Percentiles rank a stretch among this genome's conserved stretches.
phyloP scores from a whole-genome alignment of 208 protist genomes.

The Tritrichomonas musculus region DNA sequence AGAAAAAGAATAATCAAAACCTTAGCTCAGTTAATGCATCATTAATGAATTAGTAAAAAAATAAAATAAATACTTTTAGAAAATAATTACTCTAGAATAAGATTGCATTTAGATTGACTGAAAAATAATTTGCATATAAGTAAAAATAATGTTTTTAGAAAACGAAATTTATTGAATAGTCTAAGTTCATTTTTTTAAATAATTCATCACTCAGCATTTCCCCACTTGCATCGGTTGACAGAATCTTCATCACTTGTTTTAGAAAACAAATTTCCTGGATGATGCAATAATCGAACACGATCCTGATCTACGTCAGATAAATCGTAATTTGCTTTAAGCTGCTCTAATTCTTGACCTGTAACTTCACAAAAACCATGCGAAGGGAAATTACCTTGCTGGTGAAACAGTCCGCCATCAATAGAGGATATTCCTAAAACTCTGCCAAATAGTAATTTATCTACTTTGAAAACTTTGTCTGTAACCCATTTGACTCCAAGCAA shows the following conservation, averaged over 20 bases:
- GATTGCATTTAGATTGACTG: too few relatives aligned
- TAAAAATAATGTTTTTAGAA: too few relatives aligned
- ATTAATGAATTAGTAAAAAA: too few relatives aligned
- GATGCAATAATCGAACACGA: neutral
- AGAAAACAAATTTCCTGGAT: neutral
- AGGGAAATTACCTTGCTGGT: neutral
- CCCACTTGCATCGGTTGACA: neutral
- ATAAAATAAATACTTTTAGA: too few relatives aligned
- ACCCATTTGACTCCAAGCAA: neutral
- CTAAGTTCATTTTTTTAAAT: too few relatives aligned
- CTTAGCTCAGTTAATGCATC: too few relatives aligned
- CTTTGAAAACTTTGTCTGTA: neutral
- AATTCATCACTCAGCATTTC: too few relatives aligned
- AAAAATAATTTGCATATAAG: too few relatives aligned
- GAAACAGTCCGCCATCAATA: neutral
- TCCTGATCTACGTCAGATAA: neutral
- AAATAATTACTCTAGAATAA: too few relatives aligned
- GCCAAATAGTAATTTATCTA: neutral
- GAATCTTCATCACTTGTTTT: neutral
- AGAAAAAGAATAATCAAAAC: too few relatives aligned
- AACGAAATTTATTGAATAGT: too few relatives aligned
- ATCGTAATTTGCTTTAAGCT: too few relatives aligned
- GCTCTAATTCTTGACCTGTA: neutral
- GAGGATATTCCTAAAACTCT: neutral
- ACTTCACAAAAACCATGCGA: slow-evolving; percentile 7